Percentiles rank a stretch among this genome's conserved stretches.
These are phyloP conservation scores for Yamadazyma trypodendri DNA, from an alignment of 1,139 yeast species.

Conservation along the genomic window DNA sequence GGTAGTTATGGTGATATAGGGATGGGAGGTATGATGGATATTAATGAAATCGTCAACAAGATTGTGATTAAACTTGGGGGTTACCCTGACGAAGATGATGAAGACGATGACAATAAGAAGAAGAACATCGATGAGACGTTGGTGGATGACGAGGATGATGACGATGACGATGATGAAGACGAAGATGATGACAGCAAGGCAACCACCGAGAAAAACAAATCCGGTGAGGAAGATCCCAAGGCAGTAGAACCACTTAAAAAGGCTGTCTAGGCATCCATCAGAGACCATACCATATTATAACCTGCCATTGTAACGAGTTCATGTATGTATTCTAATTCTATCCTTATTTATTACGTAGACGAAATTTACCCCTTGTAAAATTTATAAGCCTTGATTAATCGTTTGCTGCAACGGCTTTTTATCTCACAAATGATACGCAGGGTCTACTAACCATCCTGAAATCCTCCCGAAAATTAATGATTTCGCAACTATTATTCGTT, in stretches of 20 bases:
- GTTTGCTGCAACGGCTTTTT: neutral
- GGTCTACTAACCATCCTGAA: neutral
- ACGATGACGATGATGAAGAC: conserved; percentile 34
- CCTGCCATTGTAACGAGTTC: neutral
- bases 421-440: neutral
- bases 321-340: too few relatives aligned
- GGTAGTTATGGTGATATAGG: conserved; percentile 95
- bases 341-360: too few relatives aligned
- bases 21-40: conserved; percentile 90
- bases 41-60: conserved; percentile 85
- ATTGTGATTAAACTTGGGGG: conserved; percentile 84
- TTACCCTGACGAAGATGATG: conserved; percentile 80
- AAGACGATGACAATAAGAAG: conserved; percentile 54
- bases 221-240: neutral
- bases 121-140: conserved; percentile 36
- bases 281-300: too few relatives aligned
- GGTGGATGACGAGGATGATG: conserved; percentile 32
- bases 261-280: too few relatives aligned
- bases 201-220: conserved; percentile 33
- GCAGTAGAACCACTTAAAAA: too few relatives aligned
- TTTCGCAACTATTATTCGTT: neutral
- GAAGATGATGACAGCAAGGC: conserved; percentile 47
- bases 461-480: neutral
- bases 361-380: neutral
- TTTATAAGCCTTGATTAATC: neutral